Evolutionary conservation across 805 yeast species (phyloP).

Genomic region (Yamadazyma sp.): DNA sequence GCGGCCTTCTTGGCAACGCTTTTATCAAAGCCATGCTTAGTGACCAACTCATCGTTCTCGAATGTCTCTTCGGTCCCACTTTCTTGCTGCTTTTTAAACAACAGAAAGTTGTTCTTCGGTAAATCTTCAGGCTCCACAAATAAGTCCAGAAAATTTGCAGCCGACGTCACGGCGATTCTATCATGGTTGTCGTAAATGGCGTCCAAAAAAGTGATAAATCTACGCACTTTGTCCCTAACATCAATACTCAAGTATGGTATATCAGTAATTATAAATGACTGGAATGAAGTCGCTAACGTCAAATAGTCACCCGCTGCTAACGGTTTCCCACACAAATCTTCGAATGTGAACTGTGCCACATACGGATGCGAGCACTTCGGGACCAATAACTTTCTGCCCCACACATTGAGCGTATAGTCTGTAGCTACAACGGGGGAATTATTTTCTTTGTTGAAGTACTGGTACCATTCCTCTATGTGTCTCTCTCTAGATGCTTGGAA

Average conservation of each 20-base stretch:
- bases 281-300: conserved; percentile 72
- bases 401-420: conserved; percentile 50
- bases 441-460: conserved; percentile 68
- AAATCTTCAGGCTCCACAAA: conserved; percentile 80
- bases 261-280: conserved; percentile 84
- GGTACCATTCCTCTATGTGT: conserved; percentile 79
- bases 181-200: conserved; percentile 94
- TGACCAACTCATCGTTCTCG: conserved; percentile 61
- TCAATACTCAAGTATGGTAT: conserved; percentile 81
- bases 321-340: conserved; percentile 82
- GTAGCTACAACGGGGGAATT: conserved; percentile 20
- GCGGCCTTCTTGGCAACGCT: conserved; percentile 68
- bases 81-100: conserved; percentile 41
- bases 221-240: conserved; percentile 78
- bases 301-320: conserved; percentile 94
- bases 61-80: conserved; percentile 37
- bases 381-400: conserved; percentile 84
- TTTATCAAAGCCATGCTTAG: conserved; percentile 74
- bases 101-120: conserved; percentile 45
- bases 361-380: conserved; percentile 74
- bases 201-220: conserved; percentile 92
- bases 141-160: conserved; percentile 77
- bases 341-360: conserved; percentile 89
- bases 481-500: conserved; percentile 50
- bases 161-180: conserved; percentile 84